These are phyloP conservation scores for Trypanosoma theileri DNA, from an alignment of 208 protist species.

Conservation along the genomic window DNA sequence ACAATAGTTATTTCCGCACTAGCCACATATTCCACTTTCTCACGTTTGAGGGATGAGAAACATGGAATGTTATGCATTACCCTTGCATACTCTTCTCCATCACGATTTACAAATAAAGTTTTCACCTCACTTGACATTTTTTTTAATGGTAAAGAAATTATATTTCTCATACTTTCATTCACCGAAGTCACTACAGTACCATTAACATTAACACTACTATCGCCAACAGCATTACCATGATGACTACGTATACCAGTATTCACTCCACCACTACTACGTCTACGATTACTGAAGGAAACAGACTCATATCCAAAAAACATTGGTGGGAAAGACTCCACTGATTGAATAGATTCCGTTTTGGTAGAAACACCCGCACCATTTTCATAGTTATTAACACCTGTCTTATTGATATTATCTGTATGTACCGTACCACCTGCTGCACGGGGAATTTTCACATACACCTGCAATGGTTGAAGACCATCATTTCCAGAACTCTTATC, in stretches of 20 bases:
- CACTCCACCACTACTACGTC: background rate
- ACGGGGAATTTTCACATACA: slow-evolving; percentile 4
- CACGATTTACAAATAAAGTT: slow-evolving; percentile 15
- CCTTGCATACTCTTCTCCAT: background rate
- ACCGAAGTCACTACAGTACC: background rate
- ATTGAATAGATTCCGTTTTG: background rate
- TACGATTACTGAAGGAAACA: background rate
- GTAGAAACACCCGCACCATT: background rate
- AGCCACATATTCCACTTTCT: slow-evolving; percentile 8
- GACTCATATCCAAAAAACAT: slow-evolving; percentile 15
- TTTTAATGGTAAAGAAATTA: background rate
- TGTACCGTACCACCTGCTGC: background rate
- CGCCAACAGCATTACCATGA: too few relatives aligned
- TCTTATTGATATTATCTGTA: background rate
- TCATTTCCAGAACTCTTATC: too few relatives aligned
- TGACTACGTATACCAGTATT: background rate
- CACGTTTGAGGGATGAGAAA: background rate
- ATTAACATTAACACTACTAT: background rate
- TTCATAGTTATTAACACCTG: background rate
- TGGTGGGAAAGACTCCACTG: slow-evolving; percentile 9
- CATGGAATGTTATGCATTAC: slow-evolving; percentile 3
- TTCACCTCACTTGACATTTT: background rate
- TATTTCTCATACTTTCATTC: background rate
- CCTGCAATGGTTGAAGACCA: background rate
- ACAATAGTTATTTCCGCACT: slow-evolving; percentile 8